A percentile compares a stretch with the other conserved stretches of the same genome.
Evolutionary conservation across 192 early-diverging fungal genomes (phyloP).

Genomic region (Backusella tuberculispora): DNA sequence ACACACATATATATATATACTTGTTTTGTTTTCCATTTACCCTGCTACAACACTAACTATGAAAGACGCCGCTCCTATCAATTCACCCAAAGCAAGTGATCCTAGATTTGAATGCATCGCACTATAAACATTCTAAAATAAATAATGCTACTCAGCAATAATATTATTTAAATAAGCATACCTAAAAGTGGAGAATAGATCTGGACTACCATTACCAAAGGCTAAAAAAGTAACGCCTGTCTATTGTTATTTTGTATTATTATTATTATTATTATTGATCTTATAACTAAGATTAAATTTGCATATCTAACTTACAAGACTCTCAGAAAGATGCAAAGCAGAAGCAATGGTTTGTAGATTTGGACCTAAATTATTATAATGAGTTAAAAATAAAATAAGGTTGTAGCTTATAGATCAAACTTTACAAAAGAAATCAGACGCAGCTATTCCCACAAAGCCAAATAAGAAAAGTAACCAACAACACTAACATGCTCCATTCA

Average conservation of each 20-base stretch:
- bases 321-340: conserved; percentile 79
- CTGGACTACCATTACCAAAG: conserved; percentile 91
- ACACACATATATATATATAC: neutral
- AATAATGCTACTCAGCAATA: neutral
- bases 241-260: conserved; percentile 28
- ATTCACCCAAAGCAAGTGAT: conserved; percentile 86
- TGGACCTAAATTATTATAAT: conserved; percentile 53
- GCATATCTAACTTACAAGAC: conserved; percentile 53
- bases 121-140: conserved; percentile 23
- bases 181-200: conserved; percentile 88
- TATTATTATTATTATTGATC: neutral
- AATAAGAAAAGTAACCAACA: conserved; percentile 77
- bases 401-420: neutral
- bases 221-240: conserved; percentile 82
- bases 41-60: conserved; percentile 47
- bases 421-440: conserved; percentile 82
- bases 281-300: neutral
- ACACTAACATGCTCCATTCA: conserved; percentile 36
- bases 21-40: conserved; percentile 16
- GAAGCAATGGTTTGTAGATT: conserved; percentile 83
- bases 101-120: conserved; percentile 72
- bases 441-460: conserved; percentile 75
- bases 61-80: conserved; percentile 78
- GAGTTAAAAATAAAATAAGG: neutral
- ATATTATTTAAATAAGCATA: conserved; percentile 28